Percentiles rank a stretch among this genome's conserved stretches.
phyloP scores from a whole-genome alignment of 768 basidiomycete genomes.

The Tephrocybe rancida region DNA sequence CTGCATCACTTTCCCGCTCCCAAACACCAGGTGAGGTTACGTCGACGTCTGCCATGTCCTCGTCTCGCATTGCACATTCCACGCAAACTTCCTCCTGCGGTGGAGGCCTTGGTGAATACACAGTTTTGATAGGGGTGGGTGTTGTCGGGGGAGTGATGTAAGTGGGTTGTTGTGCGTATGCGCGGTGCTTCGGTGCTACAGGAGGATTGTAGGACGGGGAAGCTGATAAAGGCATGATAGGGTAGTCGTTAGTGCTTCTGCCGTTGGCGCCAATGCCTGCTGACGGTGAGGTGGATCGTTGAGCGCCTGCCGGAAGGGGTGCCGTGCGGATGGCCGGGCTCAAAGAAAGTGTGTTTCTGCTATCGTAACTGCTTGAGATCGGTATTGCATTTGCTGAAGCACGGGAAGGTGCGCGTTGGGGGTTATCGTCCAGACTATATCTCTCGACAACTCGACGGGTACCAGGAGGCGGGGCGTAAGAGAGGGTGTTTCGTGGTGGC shows the following conservation, averaged over 20 bases:
- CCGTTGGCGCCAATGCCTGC: constrained; percentile 33
- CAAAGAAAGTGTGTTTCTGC: constrained; percentile 20
- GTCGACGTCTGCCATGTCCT: constrained; percentile 96
- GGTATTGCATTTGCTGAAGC: constrained; percentile 35
- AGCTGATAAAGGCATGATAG: constrained; percentile 60
- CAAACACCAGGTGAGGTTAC: constrained; percentile 86
- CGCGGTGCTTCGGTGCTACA: constrained; percentile 67
- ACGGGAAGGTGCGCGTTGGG: constrained; percentile 35
- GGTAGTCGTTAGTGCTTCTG: constrained; percentile 36
- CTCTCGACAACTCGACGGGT: constrained; percentile 53
- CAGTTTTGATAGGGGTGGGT: constrained; percentile 60
- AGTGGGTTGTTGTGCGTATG: constrained; percentile 74
- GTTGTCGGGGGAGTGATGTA: constrained; percentile 63
- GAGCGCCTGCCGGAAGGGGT: constrained; percentile 42
- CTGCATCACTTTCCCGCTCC: constrained; percentile 87
- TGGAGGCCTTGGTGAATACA: constrained; percentile 59
- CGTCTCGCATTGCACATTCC: constrained; percentile 98
- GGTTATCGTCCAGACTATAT: constrained; percentile 52
- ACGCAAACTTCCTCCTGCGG: constrained; percentile 86
- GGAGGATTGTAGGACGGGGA: constrained; percentile 65
- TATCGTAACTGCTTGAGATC: constrained; percentile 31
- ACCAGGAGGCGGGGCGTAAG: constrained; percentile 47
- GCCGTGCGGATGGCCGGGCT: constrained; percentile 26
- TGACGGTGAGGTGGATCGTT: constrained; percentile 47
- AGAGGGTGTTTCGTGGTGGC: constrained; percentile 37